A percentile compares a stretch with the other conserved stretches of the same genome.
Conservation (phyloP, 306 rosid species). For the Dryas octopetala region DNA sequence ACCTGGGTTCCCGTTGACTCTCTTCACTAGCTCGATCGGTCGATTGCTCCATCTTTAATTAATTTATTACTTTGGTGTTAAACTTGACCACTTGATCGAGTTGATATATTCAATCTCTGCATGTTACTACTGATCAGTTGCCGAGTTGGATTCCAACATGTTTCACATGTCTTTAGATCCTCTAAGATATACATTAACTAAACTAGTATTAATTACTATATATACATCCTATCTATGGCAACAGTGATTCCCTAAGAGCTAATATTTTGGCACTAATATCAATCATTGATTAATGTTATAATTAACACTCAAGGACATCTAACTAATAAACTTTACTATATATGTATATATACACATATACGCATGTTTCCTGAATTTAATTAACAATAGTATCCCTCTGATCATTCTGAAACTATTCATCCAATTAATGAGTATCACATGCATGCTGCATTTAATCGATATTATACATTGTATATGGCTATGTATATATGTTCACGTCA, state of each 20-base stretch:
- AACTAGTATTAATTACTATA: too few species aligned
- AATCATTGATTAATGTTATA: neutral
- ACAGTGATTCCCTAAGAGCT: neutral
- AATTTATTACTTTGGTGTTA: neutral
- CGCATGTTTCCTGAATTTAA: too few species aligned
- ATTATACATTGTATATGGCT: too few species aligned
- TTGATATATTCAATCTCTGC: neutral
- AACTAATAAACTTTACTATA: too few species aligned
- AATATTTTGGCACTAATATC: too few species aligned
- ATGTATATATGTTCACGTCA: too few species aligned
- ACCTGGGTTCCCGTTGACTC: constrained; percentile 8
- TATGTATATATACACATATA: too few species aligned
- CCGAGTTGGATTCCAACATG: neutral
- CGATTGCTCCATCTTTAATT: neutral
- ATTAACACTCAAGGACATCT: neutral
- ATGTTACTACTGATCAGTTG: neutral
- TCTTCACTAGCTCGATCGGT: neutral
- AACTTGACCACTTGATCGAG: too few species aligned
- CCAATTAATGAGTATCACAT: neutral
- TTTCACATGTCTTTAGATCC: constrained; percentile 10
- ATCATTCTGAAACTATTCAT: neutral
- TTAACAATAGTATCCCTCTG: constrained; percentile 1
- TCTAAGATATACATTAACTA: neutral
- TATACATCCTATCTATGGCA: neutral
- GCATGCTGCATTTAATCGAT: constrained; percentile 2